Evolutionary conservation across 2,329 filamentous ascomycete genomes (phyloP), one percentile per base, ranked within the genome.

Genomic region (Pseudogymnoascus sp.): DNA sequence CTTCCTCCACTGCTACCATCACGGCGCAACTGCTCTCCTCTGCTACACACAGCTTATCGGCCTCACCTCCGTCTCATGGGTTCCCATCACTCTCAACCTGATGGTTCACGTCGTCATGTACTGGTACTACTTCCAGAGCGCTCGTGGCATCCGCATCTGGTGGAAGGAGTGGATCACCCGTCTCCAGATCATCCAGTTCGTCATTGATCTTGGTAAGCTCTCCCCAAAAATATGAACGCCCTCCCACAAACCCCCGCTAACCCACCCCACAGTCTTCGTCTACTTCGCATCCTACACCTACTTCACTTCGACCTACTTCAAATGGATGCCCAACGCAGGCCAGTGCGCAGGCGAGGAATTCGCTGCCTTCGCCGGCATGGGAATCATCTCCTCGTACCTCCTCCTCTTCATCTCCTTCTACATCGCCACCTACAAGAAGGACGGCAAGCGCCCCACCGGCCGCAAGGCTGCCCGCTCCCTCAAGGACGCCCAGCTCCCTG

Each of bases 81-180:
- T 96, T 63, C 87, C 89, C 67, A 97, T 97, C 75, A 88, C 86
- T 62, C 86, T 97, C 71, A 97, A 97, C 84, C 80, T 97, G 74
- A 86, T 86, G 67, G 93, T 97, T 63, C 93, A 97, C 80, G 93
- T 97, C 64, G 90, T 97, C 75, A 97, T 97, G 93, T 97, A 97
- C 88, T 97, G 93, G 93, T 97, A 97, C 87, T 97, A 97, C 86
- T 97, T 97, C 88, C 93, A 97, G 84, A 93, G 91, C 74, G 93
- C 93, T 63, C 92, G 93, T 71, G 95, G 95, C 70, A 86, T 97
- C 77, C 88, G 88, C 73, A 95, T 97, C 79, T 97, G 93, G 93
- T 97, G 93, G 93, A 97, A 97, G 89, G 91, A 97, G 80, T 97
- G 93, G 89, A 96, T 97, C 75, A 97, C 93, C 71, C 90, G 93